These are phyloP conservation scores for Myxozyma monticola DNA, from an alignment of 805 yeast species.

Conservation along the genomic window DNA sequence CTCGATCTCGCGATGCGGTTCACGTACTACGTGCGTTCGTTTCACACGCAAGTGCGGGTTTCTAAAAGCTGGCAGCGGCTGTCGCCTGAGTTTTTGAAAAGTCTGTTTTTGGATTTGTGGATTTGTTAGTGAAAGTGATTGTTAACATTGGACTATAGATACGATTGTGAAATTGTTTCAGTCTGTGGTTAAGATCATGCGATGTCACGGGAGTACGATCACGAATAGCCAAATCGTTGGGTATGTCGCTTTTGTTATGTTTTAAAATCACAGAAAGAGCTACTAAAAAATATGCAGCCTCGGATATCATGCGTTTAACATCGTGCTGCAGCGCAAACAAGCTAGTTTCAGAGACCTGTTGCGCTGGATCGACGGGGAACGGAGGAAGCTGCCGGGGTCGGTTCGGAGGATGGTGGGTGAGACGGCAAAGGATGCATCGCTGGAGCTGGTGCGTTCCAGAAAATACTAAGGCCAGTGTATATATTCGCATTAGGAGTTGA, in stretches of 20 bases:
- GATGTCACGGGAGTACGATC: not conserved
- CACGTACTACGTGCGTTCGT: slow-evolving; percentile 12
- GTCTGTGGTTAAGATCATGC: not conserved
- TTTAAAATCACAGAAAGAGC: no score
- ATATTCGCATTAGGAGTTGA: no score
- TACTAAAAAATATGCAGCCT: not conserved
- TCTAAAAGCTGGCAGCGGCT: not conserved
- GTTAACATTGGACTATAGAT: not conserved
- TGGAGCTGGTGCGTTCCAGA: not conserved
- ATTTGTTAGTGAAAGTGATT: not conserved
- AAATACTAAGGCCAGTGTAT: slow-evolving; percentile 7
- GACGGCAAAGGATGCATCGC: not conserved
- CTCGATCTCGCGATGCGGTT: slow-evolving; percentile 23
- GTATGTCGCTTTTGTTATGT: not conserved
- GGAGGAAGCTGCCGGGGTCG: not conserved
- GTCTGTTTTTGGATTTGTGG: not conserved
- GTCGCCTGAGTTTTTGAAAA: slow-evolving; percentile 2
- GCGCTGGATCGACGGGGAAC: slow-evolving; percentile 6
- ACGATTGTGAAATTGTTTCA: not conserved
- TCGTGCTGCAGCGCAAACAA: slow-evolving; percentile 13
- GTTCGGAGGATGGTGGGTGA: not conserved
- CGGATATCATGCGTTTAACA: slow-evolving; percentile 11
- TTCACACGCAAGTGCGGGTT: not conserved
- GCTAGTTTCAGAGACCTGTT: slow-evolving; percentile 6
- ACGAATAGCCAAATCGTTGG: not conserved